A percentile compares a stretch with the other conserved stretches of the same genome.
These are phyloP conservation scores for Colletotrichum musae DNA, from an alignment of 2,329 filamentous ascomycete species.

Conservation along the genomic window DNA sequence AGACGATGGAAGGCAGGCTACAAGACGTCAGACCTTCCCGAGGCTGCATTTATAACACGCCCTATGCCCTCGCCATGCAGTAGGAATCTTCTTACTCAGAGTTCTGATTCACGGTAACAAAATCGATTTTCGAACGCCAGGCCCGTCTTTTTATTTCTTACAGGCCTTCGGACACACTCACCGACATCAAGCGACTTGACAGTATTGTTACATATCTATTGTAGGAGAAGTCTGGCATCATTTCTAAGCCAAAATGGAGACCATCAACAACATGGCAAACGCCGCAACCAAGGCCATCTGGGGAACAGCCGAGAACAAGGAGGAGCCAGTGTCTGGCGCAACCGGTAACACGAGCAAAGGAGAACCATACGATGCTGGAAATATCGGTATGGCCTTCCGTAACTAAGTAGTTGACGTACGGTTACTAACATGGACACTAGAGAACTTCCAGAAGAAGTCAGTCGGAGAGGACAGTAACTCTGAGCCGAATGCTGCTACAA, in stretches of 20 bases:
- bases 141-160: too few species aligned
- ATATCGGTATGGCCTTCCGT: conserved; percentile 64
- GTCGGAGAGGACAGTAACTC: conserved; percentile 5
- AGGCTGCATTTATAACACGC: too few species aligned
- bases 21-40: too few species aligned
- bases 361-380: conserved; percentile 86
- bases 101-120: too few species aligned
- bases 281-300: conserved; percentile 60
- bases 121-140: too few species aligned
- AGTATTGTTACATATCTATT: too few species aligned
- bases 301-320: conserved; percentile 56
- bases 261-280: conserved; percentile 68
- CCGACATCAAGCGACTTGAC: too few species aligned
- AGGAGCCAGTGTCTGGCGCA: conserved; percentile 81
- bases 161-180: too few species aligned
- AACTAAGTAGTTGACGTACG: background rate
- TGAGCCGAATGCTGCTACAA: background rate
- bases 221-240: too few species aligned
- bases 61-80: too few species aligned
- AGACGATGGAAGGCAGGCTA: too few species aligned
- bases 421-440: conserved; percentile 4
- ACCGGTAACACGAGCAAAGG: conserved; percentile 76
- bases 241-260: conserved; percentile 67
- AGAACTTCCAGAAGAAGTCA: conserved; percentile 27
- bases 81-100: too few species aligned